A percentile compares a stretch with the other conserved stretches of the same genome.
Evolutionary conservation across 176 grass and related monocot species (phyloP).

Genomic region (Cenchrus purpureus): DNA sequence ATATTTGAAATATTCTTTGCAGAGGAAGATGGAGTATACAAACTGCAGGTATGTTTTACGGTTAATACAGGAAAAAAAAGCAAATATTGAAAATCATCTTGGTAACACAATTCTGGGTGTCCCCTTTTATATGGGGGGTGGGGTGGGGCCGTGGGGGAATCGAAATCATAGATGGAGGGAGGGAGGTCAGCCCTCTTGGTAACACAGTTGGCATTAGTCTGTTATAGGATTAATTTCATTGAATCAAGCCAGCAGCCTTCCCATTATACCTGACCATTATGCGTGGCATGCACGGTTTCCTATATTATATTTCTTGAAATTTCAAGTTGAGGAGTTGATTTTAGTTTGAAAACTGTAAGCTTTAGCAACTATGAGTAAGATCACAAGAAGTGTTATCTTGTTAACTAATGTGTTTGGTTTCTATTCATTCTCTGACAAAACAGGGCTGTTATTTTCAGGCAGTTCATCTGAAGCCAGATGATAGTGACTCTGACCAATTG

Average conservation of each 20-base stretch:
- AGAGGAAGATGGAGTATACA: slow-evolving; percentile 69
- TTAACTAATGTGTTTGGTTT: background rate
- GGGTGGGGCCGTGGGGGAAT: background rate
- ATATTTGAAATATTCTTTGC: slow-evolving; percentile 91
- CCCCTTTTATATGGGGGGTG: background rate
- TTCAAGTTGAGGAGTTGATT: background rate
- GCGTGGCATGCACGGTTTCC: slow-evolving; percentile 6
- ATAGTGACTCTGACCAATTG: slow-evolving; percentile 50
- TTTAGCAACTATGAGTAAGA: background rate
- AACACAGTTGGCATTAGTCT: background rate
- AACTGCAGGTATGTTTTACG: slow-evolving; percentile 66
- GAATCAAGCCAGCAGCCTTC: slow-evolving; percentile 15
- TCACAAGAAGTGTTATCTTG: background rate
- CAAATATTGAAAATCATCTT: slow-evolving; percentile 29
- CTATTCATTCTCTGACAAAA: slow-evolving; percentile 23
- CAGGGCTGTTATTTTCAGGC: slow-evolving; percentile 55
- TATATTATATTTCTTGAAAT: slow-evolving; percentile 19
- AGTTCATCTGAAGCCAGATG: slow-evolving; percentile 80
- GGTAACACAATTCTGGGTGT: background rate
- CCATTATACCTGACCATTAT: background rate
- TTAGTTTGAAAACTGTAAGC: background rate
- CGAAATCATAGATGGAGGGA: background rate
- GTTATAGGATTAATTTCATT: slow-evolving; percentile 17
- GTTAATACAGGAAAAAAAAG: slow-evolving; percentile 15
- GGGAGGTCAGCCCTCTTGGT: no score